phyloP scores from a whole-genome alignment of 164 flowering plant genomes.

The Paratinospora sagittata region DNA sequence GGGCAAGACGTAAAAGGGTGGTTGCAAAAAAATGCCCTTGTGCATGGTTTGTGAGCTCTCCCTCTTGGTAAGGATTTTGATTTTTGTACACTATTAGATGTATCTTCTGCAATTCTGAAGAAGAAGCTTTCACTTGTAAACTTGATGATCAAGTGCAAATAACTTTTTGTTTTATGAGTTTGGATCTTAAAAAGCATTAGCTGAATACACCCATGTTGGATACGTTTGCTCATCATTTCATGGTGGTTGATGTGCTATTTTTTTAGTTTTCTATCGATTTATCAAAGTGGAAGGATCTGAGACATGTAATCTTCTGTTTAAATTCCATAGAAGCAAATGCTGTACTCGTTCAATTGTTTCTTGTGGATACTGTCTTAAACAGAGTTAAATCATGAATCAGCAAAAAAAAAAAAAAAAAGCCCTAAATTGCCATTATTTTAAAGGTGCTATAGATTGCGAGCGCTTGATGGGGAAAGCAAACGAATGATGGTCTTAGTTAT shows the following conservation, averaged over 20 bases:
- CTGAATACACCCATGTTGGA: not conserved
- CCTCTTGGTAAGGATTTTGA: not conserved
- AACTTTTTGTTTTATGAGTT: not conserved
- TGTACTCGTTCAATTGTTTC: not conserved
- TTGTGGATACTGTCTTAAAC: not conserved
- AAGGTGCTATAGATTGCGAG: not conserved
- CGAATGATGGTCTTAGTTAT: not conserved
- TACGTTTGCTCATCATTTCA: not conserved
- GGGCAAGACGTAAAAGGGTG: conserved; percentile 3
- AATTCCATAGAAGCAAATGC: not conserved
- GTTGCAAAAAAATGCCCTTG: not conserved
- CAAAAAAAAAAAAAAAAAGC: too few relatives aligned
- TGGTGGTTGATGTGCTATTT: not conserved
- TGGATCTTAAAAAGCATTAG: not conserved
- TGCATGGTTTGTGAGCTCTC: not conserved
- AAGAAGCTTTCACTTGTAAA: not conserved
- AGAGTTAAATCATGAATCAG: too few relatives aligned
- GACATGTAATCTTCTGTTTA: not conserved
- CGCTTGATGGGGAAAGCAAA: not conserved
- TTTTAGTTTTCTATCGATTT: too few relatives aligned
- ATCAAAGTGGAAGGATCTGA: not conserved
- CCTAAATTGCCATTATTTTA: too few relatives aligned
- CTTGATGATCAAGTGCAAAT: not conserved
- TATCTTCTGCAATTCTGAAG: not conserved
- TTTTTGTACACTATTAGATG: not conserved